Evolutionary conservation across 495 filamentous ascomycete species (phyloP).

Genomic region (Saxispiralis lemnorum): DNA sequence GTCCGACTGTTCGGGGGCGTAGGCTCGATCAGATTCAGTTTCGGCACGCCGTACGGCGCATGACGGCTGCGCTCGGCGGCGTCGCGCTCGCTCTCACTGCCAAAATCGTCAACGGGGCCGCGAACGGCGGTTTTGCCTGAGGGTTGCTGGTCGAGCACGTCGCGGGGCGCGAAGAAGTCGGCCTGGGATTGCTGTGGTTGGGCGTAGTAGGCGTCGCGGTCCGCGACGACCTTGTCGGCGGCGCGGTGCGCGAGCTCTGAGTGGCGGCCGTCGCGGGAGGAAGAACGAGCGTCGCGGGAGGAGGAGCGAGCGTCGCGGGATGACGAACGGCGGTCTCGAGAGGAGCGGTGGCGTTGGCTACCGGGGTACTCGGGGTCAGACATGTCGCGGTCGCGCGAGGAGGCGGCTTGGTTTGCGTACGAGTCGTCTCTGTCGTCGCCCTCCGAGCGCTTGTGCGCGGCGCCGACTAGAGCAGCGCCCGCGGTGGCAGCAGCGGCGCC

Average conservation of each 20-base stretch:
- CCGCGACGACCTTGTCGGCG: slow-evolving; percentile 10
- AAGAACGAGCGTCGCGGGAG: too few relatives aligned
- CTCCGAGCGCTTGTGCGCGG: slow-evolving; percentile 4
- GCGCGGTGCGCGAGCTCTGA: slow-evolving; percentile 4
- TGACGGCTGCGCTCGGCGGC: too few relatives aligned
- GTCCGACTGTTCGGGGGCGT: slow-evolving; percentile 17
- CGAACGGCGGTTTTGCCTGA: slow-evolving; percentile 11
- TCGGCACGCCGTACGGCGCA: slow-evolving; percentile 20
- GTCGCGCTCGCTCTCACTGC: neutral
- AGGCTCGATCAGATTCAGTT: slow-evolving; percentile 22
- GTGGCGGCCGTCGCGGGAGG: slow-evolving; percentile 13
- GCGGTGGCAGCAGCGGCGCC: slow-evolving; percentile 19
- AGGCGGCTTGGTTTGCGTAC: slow-evolving; percentile 7
- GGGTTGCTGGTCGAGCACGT: slow-evolving; percentile 5
- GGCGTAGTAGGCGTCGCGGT: slow-evolving; percentile 12
- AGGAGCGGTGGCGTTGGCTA: too few relatives aligned
- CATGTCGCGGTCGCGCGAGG: too few relatives aligned
- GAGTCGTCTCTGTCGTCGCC: neutral
- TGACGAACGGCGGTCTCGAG: too few relatives aligned
- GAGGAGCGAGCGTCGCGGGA: too few relatives aligned
- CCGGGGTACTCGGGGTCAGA: too few relatives aligned
- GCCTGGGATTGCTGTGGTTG: slow-evolving; percentile 5
- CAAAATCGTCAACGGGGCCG: slow-evolving; percentile 4
- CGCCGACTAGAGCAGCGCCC: slow-evolving; percentile 16
- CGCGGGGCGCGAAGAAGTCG: slow-evolving; percentile 17